Evolutionary conservation across 805 yeast species (phyloP).

Genomic region (Kazachstania africana): DNA sequence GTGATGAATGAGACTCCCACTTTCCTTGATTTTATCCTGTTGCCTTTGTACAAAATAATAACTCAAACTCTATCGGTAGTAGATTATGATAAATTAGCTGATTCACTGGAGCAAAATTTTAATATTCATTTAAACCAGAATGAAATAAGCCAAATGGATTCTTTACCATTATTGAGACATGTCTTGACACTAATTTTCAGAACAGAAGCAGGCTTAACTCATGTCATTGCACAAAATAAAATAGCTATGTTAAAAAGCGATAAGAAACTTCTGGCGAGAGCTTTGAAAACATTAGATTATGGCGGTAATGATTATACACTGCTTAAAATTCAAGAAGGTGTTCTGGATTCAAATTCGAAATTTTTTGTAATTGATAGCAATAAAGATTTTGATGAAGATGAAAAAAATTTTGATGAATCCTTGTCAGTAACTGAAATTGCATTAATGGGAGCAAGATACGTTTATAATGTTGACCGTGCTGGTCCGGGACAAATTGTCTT

Average conservation of each 20-base stretch:
- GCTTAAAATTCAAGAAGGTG: slow-evolving; percentile 54
- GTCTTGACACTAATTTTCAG: slow-evolving; percentile 44
- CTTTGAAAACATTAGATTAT: slow-evolving; percentile 46
- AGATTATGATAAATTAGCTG: slow-evolving; percentile 29
- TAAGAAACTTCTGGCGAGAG: slow-evolving; percentile 29
- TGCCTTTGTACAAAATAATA: slow-evolving; percentile 71
- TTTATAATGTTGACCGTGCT: slow-evolving; percentile 39
- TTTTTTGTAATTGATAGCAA: slow-evolving; percentile 42
- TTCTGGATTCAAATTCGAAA: slow-evolving; percentile 33
- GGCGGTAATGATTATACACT: slow-evolving; percentile 45
- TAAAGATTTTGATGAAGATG: slow-evolving; percentile 19
- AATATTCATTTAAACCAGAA: slow-evolving; percentile 30
- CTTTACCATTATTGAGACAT: slow-evolving; percentile 43
- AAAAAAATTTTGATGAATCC: slow-evolving; percentile 38
- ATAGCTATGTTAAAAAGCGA: neutral
- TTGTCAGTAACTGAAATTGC: slow-evolving; percentile 28
- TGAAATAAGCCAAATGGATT: slow-evolving; percentile 37
- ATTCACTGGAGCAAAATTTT: slow-evolving; percentile 37
- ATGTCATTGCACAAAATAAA: slow-evolving; percentile 14
- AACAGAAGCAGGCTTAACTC: slow-evolving; percentile 40
- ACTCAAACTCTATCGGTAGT: slow-evolving; percentile 42
- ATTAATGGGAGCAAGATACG: slow-evolving; percentile 63
- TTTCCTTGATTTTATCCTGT: slow-evolving; percentile 55
- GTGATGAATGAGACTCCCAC: slow-evolving; percentile 26
- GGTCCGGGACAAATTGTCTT: slow-evolving; percentile 60